Conservation (phyloP, 352 stramenopile species). For the Pythium brachiatum region DNA sequence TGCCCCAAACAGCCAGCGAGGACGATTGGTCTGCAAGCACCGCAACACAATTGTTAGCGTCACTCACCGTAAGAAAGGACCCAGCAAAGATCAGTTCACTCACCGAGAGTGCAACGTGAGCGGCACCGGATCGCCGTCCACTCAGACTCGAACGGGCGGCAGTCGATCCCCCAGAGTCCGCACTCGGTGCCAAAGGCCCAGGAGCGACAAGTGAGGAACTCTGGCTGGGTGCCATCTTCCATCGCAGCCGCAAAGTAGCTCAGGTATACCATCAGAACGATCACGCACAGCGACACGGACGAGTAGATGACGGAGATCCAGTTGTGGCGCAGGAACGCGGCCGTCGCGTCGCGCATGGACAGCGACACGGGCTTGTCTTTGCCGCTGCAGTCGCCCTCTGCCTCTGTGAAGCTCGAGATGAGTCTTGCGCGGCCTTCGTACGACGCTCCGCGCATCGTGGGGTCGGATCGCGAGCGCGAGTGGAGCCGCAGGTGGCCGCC, state of each 20-base stretch:
- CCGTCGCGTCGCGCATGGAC: conserved; percentile 4
- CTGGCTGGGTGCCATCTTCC: conserved; percentile 37
- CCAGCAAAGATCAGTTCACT: too few species aligned
- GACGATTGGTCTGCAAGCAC: conserved; percentile 54
- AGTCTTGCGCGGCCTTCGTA: not conserved
- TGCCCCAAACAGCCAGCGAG: conserved; percentile 64
- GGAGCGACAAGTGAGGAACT: conserved; percentile 64
- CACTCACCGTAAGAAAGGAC: conserved; percentile 8
- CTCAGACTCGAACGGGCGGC: conserved; percentile 36
- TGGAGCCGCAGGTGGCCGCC: conserved; percentile 17
- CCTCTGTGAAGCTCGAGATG: not conserved
- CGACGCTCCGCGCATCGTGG: not conserved
- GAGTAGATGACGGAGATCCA: conserved; percentile 48
- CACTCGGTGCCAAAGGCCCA: conserved; percentile 66
- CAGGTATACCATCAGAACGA: conserved; percentile 66
- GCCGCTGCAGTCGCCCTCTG: conserved; percentile 12
- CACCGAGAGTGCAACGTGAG: conserved; percentile 61
- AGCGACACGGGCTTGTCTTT: conserved; percentile 10
- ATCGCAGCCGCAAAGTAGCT: conserved; percentile 76
- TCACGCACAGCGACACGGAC: conserved; percentile 30
- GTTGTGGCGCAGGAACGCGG: conserved; percentile 27
- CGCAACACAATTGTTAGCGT: not conserved
- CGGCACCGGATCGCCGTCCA: conserved; percentile 58
- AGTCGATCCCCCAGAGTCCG: conserved; percentile 50
- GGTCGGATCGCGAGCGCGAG: conserved; percentile 3